Base-by-base conservation (phyloP, 352 stramenopile species). In the Peronospora farinosa region DNA sequence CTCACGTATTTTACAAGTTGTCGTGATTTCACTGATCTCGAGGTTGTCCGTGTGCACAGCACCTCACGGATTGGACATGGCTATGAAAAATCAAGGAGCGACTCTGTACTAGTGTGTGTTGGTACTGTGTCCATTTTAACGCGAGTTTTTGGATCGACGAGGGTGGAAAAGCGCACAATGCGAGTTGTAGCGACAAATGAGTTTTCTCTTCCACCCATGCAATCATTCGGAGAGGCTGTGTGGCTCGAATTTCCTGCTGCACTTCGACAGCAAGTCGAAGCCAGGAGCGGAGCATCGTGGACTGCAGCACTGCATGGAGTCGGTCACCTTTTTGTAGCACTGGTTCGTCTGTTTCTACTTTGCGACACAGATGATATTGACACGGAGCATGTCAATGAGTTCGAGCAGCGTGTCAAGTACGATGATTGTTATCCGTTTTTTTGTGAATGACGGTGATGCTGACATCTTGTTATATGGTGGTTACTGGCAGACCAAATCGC, bases 151-250 rank as follows among this genome's bases (percentile, higher is more conserved):
- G 91, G 91, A 31, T 95, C 81, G 33, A 77, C 66, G 21, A 77
- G 95, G 46, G 40, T 95, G 36, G 89, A 92, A 60, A 95, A 93
- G 57, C 65, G 67, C 10, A 84, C 76, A 12, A 78, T 88, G 65
- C 57, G 67, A 25, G 51, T 78, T 32, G 56, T 98, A 43, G 79
- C 86, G 42, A 70, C 77, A 23, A 90, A 84, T 40, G 89, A 97
- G 51, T 97, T 98, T 50, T 87, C 80, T 0, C 69, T 99, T n/a
- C 96, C 96, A 11, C 84, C 79, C 0, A 95, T 99, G 81, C 87
- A 98, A 69, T 93, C 84, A 45, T 94, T 96, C 38, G 97, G 92
- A 6, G 80, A 96, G 57, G 96, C 84, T 7, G 54, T 97, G 10
- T 99, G 96, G 96, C 65, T 98, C 11, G 95, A 99, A 63, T 65